Base-by-base conservation (phyloP, 1,139 yeast genomes). In the Geotrichum macrosporum region DNA sequence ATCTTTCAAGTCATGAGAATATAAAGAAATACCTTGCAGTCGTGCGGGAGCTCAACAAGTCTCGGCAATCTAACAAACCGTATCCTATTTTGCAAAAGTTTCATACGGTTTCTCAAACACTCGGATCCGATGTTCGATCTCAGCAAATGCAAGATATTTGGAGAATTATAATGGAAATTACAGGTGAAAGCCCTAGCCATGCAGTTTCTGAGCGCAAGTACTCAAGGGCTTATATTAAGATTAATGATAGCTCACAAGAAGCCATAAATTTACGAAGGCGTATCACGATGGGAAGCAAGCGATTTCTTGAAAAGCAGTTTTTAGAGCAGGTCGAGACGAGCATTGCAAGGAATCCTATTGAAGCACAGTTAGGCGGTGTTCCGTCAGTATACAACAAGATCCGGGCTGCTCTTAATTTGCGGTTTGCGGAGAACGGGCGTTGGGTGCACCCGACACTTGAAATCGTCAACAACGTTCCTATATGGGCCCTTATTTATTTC, bases 401-500 rank as follows among this genome's bases (percentile, higher is more conserved):
- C 41, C 74, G 76, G 48, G 80, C 83, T 31, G 86, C 81, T 58
- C 81, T 60, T 72, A 82, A 58, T 56, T 65, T 62, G 64, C 73
- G 61, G 44, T 66, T 62, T 52, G 48, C 52, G 42, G 57, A 60
- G 46, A 69, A 70, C 48, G 75, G 74, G 10, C 64, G 69, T 30
- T 78, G 82, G 80, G 71, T 70, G 42, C 58, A 73, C 37, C 68
- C 72, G 8, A 74, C 76, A 50, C 57, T 82, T 43, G 75, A 81
- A 32, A 68, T 80, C 50, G 80, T 87, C 21, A 89, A 92, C 65
- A 89, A 89, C 9, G 72, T 78, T 1, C 97, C 97, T 3, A 77
- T 92, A 18, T 92, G 98, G 98, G 95, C 96, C 0, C 69, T 88
- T 44, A 69, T 92, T 4, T 94, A 84, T 62, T 89, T 85, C 64